Base-by-base conservation (phyloP, 2,329 filamentous ascomycete genomes). In the Pseudogymnoascus sp. region DNA sequence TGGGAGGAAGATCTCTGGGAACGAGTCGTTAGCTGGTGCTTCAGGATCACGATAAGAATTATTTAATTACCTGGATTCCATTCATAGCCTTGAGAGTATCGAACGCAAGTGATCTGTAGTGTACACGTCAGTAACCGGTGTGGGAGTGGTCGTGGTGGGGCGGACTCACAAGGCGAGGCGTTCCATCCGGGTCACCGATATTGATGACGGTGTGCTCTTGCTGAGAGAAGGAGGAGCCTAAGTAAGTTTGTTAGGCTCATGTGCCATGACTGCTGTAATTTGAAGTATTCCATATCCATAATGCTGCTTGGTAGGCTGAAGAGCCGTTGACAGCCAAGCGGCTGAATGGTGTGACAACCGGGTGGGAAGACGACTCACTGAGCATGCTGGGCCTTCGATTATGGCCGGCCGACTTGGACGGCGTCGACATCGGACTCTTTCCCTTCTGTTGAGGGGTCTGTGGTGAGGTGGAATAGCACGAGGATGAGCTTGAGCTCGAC, bases 171-270 rank as follows among this genome's bases (percentile, higher is more conserved):
- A 92, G 78, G 62, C 88, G 81, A 66, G 87, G 86, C 66, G 85
- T 83, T n/a, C 85, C 87, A 66, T 91, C 88, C 23, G 85, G 84
- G 66, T 89, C 84, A 42, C 87, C 89, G 67, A 93, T 85, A 72
- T 92, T 90, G 73, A 92, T 85, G 55, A 91, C 88, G n/a, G 87
- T 91, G 70, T 88, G 88, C 75, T 92, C 88, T 68, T 89, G 83
- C 73, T 89, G 86, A 49, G 85, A 85, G 65, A 92, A 80, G 16
- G 88, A 87, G 42, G 84, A 82, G 74, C 89, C 89, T 91, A 67
- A 9, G 25, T 14, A 49, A 49, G 1, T 2, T 16, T 28, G 42
- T 52, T 16, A 52, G 42, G 14, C 23, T n/a, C 42, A 19, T 12
- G 12, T 16, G 9, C 14, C 23, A 49, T 1, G 16, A 49, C 12